Evolutionary conservation across 2,329 filamentous ascomycete species (phyloP).

Genomic region (Alternaria sp.): DNA sequence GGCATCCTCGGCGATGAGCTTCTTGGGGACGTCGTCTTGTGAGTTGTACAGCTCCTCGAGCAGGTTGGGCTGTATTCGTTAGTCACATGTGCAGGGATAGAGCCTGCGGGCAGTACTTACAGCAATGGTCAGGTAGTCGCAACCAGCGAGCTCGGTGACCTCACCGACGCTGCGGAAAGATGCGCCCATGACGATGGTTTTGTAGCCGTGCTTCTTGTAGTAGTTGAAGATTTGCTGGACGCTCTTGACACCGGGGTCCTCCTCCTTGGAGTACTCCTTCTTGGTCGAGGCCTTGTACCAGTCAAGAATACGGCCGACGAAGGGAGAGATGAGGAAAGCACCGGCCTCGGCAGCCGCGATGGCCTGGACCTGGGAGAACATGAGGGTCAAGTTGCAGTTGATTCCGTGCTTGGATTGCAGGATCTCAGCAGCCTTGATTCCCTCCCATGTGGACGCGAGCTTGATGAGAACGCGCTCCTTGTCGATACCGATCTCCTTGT

Average conservation of each 20-base stretch:
- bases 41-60: constrained; percentile 95
- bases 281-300: constrained; percentile 98
- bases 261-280: constrained; percentile 87
- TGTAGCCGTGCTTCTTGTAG: constrained; percentile 99
- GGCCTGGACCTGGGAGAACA: constrained; percentile 96
- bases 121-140: constrained; percentile 98
- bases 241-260: constrained; percentile 95
- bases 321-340: constrained; percentile 98
- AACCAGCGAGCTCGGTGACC: constrained; percentile 97
- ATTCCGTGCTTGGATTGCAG: constrained; percentile 94
- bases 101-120: constrained; percentile 58
- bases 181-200: constrained; percentile 99
- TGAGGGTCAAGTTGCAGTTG: constrained; percentile 98
- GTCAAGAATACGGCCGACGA: constrained; percentile 98
- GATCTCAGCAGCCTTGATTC: constrained; percentile 97
- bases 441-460: constrained; percentile 98
- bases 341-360: constrained; percentile 94
- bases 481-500: constrained; percentile 87
- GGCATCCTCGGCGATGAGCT: constrained; percentile 78
- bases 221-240: constrained; percentile 98
- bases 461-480: constrained; percentile 98
- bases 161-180: constrained; percentile 96
- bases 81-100: constrained; percentile 6
- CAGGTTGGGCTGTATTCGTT: constrained; percentile 72
- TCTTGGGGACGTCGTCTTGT: constrained; percentile 80